These are phyloP conservation scores for Kwoniella sp. DNA, from an alignment of 768 basidiomycete genomes.

Conservation along the genomic window DNA sequence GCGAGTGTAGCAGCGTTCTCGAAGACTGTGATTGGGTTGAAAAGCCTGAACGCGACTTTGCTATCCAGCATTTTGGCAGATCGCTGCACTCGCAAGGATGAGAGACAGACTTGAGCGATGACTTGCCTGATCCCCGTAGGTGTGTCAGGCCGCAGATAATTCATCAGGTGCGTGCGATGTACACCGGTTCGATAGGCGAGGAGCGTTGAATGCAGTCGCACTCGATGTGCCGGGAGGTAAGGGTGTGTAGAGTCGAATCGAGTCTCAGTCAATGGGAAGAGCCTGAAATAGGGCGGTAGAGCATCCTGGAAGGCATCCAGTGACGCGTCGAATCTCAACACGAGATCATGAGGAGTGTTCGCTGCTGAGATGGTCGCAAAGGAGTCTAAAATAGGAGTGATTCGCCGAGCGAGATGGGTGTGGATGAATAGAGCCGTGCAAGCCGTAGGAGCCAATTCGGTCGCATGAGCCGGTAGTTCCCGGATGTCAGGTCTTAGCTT, in stretches of 20 bases:
- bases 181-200: slow-evolving; percentile 38
- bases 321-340: slow-evolving; percentile 41
- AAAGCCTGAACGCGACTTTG: slow-evolving; percentile 41
- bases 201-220: slow-evolving; percentile 40
- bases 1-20: slow-evolving; percentile 41
- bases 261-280: slow-evolving; percentile 43
- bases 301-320: slow-evolving; percentile 45
- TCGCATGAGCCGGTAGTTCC: slow-evolving; percentile 35
- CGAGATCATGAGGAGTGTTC: slow-evolving; percentile 38
- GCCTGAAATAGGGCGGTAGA: slow-evolving; percentile 40
- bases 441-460: slow-evolving; percentile 37
- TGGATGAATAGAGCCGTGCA: slow-evolving; percentile 45
- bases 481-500: slow-evolving; percentile 28
- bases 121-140: slow-evolving; percentile 29
- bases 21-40: slow-evolving; percentile 40
- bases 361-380: slow-evolving; percentile 41
- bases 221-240: slow-evolving; percentile 39
- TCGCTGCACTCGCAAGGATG: slow-evolving; percentile 38
- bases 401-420: slow-evolving; percentile 41
- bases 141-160: slow-evolving; percentile 35
- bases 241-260: slow-evolving; percentile 35
- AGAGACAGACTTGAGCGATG: slow-evolving; percentile 35
- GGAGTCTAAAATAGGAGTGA: slow-evolving; percentile 46
- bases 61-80: slow-evolving; percentile 42
- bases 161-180: slow-evolving; percentile 40